Base-by-base conservation (phyloP, 441 rosid genomes). In the Populus hybrid region DNA sequence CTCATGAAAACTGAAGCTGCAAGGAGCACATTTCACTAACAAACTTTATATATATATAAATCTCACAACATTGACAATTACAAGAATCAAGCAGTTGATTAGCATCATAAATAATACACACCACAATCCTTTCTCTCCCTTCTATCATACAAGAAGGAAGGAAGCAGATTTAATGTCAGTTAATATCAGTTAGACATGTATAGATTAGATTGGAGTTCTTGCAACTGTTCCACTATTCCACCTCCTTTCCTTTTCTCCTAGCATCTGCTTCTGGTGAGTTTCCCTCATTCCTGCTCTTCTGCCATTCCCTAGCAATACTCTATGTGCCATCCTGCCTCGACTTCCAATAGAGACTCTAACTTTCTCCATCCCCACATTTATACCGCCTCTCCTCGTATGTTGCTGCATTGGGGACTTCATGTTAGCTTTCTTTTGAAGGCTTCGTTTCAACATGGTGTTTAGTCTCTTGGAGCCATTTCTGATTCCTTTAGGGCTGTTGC, bases 331-430 rank as follows among this genome's bases (percentile, higher is more conserved):
- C 86, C 87, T 90, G 77, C 96, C 97, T 85, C 98, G 80, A 82
- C 89, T 93, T 79, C 99, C 98, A n/a, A 94, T 93, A 0, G 98
- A 96, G 30, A 96, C 84, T 78, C 98, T 84, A 70, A 94, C 93
- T 82, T 82, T 93, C 87, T 94, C 98, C 92, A 83, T 89, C 1
- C 99, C 95, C 1, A 94, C 97, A 80, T 89, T 94, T 74, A 96
- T 89, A 9, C 95, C 94, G 24, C 87, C 92, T 85, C 89, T 89
- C 83, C 97, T 87, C 73, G 82, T 34, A 21, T 92, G 94, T 75
- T 90, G 93, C 81, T 86, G 93, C 87, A 90, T 76, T 65, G 91
- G 89, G 18, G 90, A 82, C 82, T 86, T 94, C 78, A 69, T 77
- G 75, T 88, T 92, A 79, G 77, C 82, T 87, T 88, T 92, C 90